These are phyloP conservation scores for Trichomonas vaginalis DNA, from an alignment of 208 protist genomes.

Conservation along the genomic window DNA sequence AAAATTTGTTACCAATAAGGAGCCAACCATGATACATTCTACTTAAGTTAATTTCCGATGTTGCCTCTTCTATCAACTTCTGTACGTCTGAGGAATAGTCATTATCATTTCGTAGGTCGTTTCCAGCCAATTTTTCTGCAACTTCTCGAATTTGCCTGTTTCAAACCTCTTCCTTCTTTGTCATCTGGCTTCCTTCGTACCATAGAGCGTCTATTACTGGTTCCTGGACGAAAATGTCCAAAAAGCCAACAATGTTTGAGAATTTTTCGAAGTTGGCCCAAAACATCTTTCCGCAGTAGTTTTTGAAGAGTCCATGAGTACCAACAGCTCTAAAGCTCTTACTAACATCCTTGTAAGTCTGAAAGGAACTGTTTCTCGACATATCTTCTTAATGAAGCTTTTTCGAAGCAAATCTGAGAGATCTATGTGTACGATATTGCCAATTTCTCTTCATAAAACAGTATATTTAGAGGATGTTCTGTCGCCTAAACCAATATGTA, in stretches of 20 bases:
- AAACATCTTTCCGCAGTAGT: neutral
- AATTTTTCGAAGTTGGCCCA: neutral
- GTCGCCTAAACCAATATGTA: neutral
- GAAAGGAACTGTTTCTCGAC: neutral
- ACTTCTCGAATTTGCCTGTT: neutral
- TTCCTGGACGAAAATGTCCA: slow-evolving; percentile 8
- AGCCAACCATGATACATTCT: slow-evolving; percentile 8
- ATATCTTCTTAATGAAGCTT: neutral
- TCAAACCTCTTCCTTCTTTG: neutral
- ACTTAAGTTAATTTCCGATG: neutral
- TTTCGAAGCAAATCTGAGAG: slow-evolving; percentile 28
- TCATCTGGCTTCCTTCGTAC: neutral
- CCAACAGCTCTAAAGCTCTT: neutral
- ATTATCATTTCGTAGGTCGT: neutral
- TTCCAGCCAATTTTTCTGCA: neutral
- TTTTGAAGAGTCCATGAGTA: neutral
- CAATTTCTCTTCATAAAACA: neutral
- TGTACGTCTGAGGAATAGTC: neutral
- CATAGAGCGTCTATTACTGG: neutral
- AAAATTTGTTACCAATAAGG: neutral
- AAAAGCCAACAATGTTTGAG: neutral
- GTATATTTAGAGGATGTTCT: neutral
- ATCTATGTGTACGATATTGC: slow-evolving; percentile 16
- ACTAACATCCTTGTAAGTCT: slow-evolving; percentile 19
- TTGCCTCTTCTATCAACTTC: neutral